These are phyloP conservation scores for Phytophthora pini DNA, from an alignment of 352 stramenopile genomes.

Conservation along the genomic window DNA sequence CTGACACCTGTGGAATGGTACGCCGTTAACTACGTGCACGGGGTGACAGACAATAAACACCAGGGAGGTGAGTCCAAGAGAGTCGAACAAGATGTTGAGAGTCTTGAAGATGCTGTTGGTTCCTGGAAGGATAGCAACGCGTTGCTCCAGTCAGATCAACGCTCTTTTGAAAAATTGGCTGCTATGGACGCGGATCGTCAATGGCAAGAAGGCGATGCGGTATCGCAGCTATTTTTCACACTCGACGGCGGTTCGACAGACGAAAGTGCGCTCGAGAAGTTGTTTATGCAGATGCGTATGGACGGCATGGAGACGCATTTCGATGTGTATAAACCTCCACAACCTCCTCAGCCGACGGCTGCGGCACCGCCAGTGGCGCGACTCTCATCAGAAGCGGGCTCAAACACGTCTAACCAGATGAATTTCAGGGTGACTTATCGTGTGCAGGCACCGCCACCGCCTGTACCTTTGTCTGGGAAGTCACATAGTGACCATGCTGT, in stretches of 20 bases:
- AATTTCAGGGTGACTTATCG: slow-evolving; percentile 75
- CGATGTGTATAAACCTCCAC: slow-evolving; percentile 58
- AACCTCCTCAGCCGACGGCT: slow-evolving; percentile 20
- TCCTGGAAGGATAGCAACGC: slow-evolving; percentile 25
- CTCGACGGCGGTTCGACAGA: slow-evolving; percentile 13
- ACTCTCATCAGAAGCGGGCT: slow-evolving; percentile 37
- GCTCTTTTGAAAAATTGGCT: slow-evolving; percentile 56
- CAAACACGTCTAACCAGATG: slow-evolving; percentile 44
- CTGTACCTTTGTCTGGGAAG: slow-evolving; percentile 38
- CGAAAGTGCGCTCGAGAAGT: slow-evolving; percentile 43
- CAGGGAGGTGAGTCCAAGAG: slow-evolving; percentile 19
- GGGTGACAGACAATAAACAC: slow-evolving; percentile 66
- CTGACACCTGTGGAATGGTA: slow-evolving; percentile 88
- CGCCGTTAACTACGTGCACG: slow-evolving; percentile 79
- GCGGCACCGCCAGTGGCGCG: not conserved
- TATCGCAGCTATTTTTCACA: slow-evolving; percentile 51
- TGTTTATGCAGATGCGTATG: slow-evolving; percentile 58
- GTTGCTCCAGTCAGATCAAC: slow-evolving; percentile 31
- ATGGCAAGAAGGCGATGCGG: slow-evolving; percentile 56
- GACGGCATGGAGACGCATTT: slow-evolving; percentile 67
- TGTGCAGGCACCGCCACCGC: slow-evolving; percentile 52
- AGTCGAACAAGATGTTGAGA: slow-evolving; percentile 19
- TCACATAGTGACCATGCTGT: slow-evolving; percentile 35
- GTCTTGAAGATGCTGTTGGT: slow-evolving; percentile 16
- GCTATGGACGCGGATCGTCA: slow-evolving; percentile 37